A percentile compares a stretch with the other conserved stretches of the same genome.
phyloP scores from a whole-genome alignment of 495 filamentous ascomycete species.

The Hypoxylon perforatum region DNA sequence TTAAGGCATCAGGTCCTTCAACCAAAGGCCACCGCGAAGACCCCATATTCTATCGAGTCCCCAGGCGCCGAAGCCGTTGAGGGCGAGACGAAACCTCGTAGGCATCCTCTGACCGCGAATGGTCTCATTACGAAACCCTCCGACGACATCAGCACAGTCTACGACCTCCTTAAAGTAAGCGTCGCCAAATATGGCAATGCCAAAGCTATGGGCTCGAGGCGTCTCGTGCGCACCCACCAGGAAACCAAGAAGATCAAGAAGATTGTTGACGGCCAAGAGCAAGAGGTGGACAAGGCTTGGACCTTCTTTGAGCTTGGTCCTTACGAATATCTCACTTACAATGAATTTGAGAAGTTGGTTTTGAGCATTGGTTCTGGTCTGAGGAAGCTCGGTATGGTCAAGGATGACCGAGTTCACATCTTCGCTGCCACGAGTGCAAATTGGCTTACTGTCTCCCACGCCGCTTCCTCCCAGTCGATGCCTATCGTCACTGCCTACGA shows the following conservation, averaged over 20 bases:
- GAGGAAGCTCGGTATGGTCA: slow-evolving; percentile 80
- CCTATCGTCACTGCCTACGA: slow-evolving; percentile 98
- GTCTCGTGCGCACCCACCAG: slow-evolving; percentile 83
- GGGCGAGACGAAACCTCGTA: slow-evolving; percentile 92
- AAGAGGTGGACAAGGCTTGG: slow-evolving; percentile 95
- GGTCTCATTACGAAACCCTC: slow-evolving; percentile 73
- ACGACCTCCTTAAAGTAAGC: slow-evolving; percentile 83
- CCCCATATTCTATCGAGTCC: slow-evolving; percentile 83
- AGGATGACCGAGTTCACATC: slow-evolving; percentile 81
- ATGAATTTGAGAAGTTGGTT: slow-evolving; percentile 83
- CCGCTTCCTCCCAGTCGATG: slow-evolving; percentile 87
- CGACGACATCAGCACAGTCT: slow-evolving; percentile 82
- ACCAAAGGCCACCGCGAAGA: slow-evolving; percentile 64
- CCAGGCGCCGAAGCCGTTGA: slow-evolving; percentile 75
- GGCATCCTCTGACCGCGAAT: slow-evolving; percentile 77
- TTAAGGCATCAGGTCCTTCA: slow-evolving; percentile 67
- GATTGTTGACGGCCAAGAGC: slow-evolving; percentile 87
- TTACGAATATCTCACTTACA: slow-evolving; percentile 88
- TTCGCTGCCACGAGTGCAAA: slow-evolving; percentile 88
- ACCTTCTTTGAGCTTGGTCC: slow-evolving; percentile 91
- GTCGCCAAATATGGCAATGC: slow-evolving; percentile 88
- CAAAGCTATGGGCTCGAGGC: slow-evolving; percentile 83
- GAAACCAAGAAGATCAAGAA: slow-evolving; percentile 99
- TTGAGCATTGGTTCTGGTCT: slow-evolving; percentile 80
- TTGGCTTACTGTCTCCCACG: slow-evolving; percentile 81